Percentiles rank a stretch among this genome's conserved stretches.
phyloP scores from a whole-genome alignment of 108 stramenopile species.

The Bacterosira constricta region DNA sequence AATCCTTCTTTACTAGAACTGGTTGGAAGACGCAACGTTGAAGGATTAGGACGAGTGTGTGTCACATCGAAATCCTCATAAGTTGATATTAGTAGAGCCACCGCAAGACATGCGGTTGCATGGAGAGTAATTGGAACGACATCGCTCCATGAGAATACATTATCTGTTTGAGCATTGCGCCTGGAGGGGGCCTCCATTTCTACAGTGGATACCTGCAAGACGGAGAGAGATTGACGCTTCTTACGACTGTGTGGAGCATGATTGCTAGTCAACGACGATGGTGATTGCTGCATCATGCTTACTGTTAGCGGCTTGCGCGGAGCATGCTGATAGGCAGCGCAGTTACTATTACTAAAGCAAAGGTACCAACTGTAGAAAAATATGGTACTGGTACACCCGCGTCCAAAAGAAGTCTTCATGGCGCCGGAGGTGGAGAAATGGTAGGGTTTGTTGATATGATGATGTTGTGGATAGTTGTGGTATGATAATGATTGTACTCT shows the following conservation, averaged over 20 bases:
- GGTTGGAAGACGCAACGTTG: conserved; percentile 34
- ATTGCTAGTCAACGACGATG: not conserved
- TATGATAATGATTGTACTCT: too few relatives aligned
- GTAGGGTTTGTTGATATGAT: too few relatives aligned
- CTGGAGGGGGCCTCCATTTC: not conserved
- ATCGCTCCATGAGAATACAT: conserved; percentile 21
- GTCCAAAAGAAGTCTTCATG: too few relatives aligned
- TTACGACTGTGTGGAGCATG: not conserved
- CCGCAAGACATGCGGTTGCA: conserved; percentile 15
- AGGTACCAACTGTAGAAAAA: too few relatives aligned
- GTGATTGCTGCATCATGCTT: not conserved
- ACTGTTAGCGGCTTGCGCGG: too few relatives aligned
- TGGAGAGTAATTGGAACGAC: conserved; percentile 21
- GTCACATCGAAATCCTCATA: conserved; percentile 58
- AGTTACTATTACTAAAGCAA: too few relatives aligned
- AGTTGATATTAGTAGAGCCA: conserved; percentile 37
- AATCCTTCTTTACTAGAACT: not conserved
- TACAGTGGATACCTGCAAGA: not conserved
- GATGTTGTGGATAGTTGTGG: too few relatives aligned
- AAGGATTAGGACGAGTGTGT: conserved; percentile 41
- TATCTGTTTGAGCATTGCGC: not conserved
- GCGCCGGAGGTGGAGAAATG: too few relatives aligned
- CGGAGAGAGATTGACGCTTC: not conserved
- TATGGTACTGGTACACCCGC: too few relatives aligned
- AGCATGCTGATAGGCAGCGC: too few relatives aligned